phyloP scores from a whole-genome alignment of 2,329 filamentous ascomycete species.

The Lachnellula arida region DNA sequence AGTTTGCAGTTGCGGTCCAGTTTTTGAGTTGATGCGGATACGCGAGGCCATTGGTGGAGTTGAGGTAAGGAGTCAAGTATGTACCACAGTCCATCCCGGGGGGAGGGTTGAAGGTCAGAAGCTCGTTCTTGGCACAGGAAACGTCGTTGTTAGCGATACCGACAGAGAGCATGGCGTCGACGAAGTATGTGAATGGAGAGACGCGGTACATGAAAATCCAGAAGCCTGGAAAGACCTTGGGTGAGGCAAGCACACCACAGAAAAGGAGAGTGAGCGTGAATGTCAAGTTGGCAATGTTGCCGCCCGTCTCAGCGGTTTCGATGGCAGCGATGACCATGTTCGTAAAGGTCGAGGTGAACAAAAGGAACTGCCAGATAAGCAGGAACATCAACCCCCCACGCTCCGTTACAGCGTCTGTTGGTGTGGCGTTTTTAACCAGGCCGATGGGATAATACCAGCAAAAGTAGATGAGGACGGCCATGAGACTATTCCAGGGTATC shows the following conservation, averaged over 20 bases:
- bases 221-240: conserved; percentile 55
- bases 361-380: conserved; percentile 65
- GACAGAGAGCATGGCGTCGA: conserved; percentile 63
- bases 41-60: neutral
- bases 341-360: conserved; percentile 79
- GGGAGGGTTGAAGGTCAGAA: conserved; percentile 57
- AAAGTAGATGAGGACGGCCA: conserved; percentile 69
- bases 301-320: conserved; percentile 67
- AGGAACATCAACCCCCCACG: conserved; percentile 77
- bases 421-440: conserved; percentile 62
- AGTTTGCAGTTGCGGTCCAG: conserved; percentile 41
- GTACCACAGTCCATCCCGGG: conserved; percentile 51
- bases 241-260: conserved; percentile 38
- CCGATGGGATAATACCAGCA: conserved; percentile 83
- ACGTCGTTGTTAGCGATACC: conserved; percentile 64
- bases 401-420: conserved; percentile 54
- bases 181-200: conserved; percentile 75
- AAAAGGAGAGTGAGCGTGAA: conserved; percentile 71
- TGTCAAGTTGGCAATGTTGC: conserved; percentile 68
- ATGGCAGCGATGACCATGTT: conserved; percentile 71
- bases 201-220: conserved; percentile 81
- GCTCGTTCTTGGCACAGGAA: conserved; percentile 63
- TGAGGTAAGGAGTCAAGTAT: conserved; percentile 42
- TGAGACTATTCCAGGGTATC: conserved; percentile 73
- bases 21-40: conserved; percentile 26